phyloP scores from a whole-genome alignment of 164 flowering plant genomes.

The Cinnamomum chago region DNA sequence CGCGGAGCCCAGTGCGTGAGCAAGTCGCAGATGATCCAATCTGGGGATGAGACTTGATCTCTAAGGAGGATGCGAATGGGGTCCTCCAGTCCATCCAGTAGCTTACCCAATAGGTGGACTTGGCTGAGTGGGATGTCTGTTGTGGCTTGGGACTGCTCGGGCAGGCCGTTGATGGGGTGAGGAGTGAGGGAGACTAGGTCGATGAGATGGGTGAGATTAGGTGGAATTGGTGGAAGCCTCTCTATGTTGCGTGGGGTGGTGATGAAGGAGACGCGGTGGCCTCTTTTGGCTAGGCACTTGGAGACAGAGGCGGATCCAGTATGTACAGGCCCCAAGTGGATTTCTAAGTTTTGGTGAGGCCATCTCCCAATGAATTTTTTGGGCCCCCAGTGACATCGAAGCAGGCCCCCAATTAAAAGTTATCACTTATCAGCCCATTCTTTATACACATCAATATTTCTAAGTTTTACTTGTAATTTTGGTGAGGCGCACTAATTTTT shows the following conservation, averaged over 20 bases:
- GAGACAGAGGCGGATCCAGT: too few species aligned
- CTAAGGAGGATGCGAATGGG: slow-evolving; percentile 4
- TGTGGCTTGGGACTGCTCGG: slow-evolving; percentile 27
- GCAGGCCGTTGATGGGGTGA: slow-evolving; percentile 11
- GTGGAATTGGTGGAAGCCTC: slow-evolving; percentile 11
- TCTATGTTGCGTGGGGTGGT: slow-evolving; percentile 13
- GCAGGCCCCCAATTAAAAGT: too few species aligned
- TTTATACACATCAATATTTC: too few species aligned
- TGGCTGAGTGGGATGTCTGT: slow-evolving; percentile 14
- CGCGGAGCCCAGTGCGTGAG: slow-evolving; percentile 9
- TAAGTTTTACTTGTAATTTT: too few species aligned
- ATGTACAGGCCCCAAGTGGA: too few species aligned
- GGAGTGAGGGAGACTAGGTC: not conserved
- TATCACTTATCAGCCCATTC: too few species aligned
- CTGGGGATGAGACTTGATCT: slow-evolving; percentile 11
- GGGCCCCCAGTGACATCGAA: too few species aligned
- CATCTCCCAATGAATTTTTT: too few species aligned
- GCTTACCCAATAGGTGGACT: slow-evolving; percentile 17
- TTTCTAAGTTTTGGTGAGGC: too few species aligned
- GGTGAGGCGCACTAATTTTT: too few species aligned
- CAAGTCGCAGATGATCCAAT: slow-evolving; percentile 26
- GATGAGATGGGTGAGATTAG: not conserved
- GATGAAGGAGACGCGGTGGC: slow-evolving; percentile 9
- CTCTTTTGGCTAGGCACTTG: slow-evolving; percentile 6
- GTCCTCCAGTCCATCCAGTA: slow-evolving; percentile 25